Evolutionary conservation across 2,329 filamentous ascomycete genomes (phyloP), one percentile per base, ranked within the genome.

Genomic region (Colletotrichum cuscutae): DNA sequence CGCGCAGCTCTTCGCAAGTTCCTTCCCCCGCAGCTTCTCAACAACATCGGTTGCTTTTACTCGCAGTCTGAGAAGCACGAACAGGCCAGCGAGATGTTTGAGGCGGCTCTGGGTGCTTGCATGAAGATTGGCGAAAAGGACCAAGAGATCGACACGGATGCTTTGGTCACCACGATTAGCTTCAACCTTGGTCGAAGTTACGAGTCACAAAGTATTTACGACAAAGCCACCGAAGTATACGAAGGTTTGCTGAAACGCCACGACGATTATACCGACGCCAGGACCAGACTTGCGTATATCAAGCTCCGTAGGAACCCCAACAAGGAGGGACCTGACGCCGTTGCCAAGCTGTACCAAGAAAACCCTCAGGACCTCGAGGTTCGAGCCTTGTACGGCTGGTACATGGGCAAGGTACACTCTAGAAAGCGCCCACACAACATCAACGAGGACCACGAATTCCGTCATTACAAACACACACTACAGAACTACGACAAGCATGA

Each of bases 401-500:
- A 97, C 81, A 88, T 98, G 30, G 95, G 95, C 81, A 95, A 94
- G 80, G 86, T 90, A 19, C 87, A 90, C 77, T 92, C 94, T 13
- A 95, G 96, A 82, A 98, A 97, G 84, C 90, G 93, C 70, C 91
- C 92, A 4, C 85, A 90, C 64, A 96, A 97, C 79, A 89, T 98
- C 72, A 91, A 91, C 19, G 95, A 98, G 79, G 97, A 99, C 79
- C 91, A 92, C 42, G 97, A 99, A 82, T 93, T 98, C 78, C 91
- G 95, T 4, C 95, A 98, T 81, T 97, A 97, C 87, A 99, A 98
- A 84, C 95, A 98, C 82, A 98, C 96, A 0, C 86, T 99, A 35
- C 95, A 97, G 80, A 92, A 95, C 76, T 93, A 95, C 80, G 96
- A 99, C 85, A 99, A 98, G 87, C 97, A 99, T 80, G 97, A 99